Percentiles rank a stretch among this genome's conserved stretches.
These are phyloP conservation scores for Kluyveromyces siamensis DNA, from an alignment of 805 yeast genomes.

Conservation along the genomic window DNA sequence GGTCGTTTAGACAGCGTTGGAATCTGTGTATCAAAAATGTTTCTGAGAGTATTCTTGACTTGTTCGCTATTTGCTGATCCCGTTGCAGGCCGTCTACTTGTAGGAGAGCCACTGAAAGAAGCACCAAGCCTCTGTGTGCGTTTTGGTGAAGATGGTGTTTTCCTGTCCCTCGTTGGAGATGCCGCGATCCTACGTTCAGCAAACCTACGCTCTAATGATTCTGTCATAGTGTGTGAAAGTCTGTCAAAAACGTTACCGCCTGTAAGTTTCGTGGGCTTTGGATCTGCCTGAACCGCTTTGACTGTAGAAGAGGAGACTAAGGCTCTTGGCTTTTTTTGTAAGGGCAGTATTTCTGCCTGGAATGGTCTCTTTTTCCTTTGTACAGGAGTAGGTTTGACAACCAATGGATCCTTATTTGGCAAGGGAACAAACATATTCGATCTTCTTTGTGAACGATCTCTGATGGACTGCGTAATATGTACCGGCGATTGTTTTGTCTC, in stretches of 20 bases:
- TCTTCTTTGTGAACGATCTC: slow-evolving; percentile 19
- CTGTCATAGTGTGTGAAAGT: slow-evolving; percentile 21
- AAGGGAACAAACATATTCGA: slow-evolving; percentile 28
- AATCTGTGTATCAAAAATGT: slow-evolving; percentile 14
- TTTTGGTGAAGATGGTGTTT: slow-evolving; percentile 5
- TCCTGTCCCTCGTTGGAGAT: slow-evolving; percentile 4
- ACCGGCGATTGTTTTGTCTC: not conserved
- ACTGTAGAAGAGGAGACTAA: not conserved
- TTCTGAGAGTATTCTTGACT: slow-evolving; percentile 22
- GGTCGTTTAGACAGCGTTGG: slow-evolving; percentile 4
- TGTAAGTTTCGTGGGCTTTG: not conserved
- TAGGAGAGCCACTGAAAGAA: slow-evolving; percentile 22
- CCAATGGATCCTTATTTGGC: slow-evolving; percentile 27
- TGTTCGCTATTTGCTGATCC: slow-evolving; percentile 7
- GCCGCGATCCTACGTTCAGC: not conserved
- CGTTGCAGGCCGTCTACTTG: slow-evolving; percentile 13
- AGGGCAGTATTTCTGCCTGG: not conserved
- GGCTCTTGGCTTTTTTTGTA: not conserved
- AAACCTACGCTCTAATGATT: slow-evolving; percentile 24
- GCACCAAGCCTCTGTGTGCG: not conserved
- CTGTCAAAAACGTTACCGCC: slow-evolving; percentile 23
- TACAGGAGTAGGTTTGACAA: slow-evolving; percentile 13
- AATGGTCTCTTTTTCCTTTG: not conserved
- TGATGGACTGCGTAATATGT: not conserved
- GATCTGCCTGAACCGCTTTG: not conserved